phyloP scores from a whole-genome alignment of 2,329 filamentous ascomycete species.

The Ascochyta viciae-villosae region DNA sequence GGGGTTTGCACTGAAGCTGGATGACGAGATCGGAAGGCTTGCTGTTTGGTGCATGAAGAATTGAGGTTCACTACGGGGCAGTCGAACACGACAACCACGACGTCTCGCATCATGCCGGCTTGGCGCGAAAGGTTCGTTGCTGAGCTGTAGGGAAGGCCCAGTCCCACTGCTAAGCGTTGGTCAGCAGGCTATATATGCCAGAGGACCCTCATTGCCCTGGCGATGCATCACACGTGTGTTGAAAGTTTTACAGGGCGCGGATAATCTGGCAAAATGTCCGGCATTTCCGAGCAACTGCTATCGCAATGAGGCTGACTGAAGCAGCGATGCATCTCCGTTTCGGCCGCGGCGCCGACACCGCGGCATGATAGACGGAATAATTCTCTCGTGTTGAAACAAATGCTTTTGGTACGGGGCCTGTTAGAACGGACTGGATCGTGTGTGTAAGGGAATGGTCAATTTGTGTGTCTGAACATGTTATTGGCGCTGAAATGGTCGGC shows the following conservation, averaged over 20 bases:
- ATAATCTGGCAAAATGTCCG: conserved; percentile 18
- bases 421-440: conserved; percentile 6
- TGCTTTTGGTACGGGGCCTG: conserved; percentile 9
- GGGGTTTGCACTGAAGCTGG: conserved; percentile 61
- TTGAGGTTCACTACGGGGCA: conserved; percentile 8
- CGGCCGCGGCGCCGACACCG: conserved; percentile 37
- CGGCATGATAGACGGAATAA: conserved; percentile 34
- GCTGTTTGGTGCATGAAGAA: conserved; percentile 43
- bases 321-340: conserved; percentile 22
- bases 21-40: conserved; percentile 38
- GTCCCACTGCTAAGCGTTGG: conserved; percentile 4
- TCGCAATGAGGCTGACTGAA: conserved; percentile 19
- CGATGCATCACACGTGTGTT: conserved; percentile 6
- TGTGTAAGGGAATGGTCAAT: conserved; percentile 17
- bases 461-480: conserved; percentile 1
- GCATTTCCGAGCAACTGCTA: conserved; percentile 1
- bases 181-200: not conserved
- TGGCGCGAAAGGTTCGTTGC: conserved; percentile 7
- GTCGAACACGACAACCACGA: not conserved
- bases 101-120: conserved; percentile 7
- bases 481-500: conserved; percentile 10
- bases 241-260: conserved; percentile 14
- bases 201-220: not conserved
- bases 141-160: conserved; percentile 10
- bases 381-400: conserved; percentile 19